A percentile compares a stretch with the other conserved stretches of the same genome.
Evolutionary conservation across 2,329 filamentous ascomycete species (phyloP).

Genomic region (Scedosporium minutisporum): DNA sequence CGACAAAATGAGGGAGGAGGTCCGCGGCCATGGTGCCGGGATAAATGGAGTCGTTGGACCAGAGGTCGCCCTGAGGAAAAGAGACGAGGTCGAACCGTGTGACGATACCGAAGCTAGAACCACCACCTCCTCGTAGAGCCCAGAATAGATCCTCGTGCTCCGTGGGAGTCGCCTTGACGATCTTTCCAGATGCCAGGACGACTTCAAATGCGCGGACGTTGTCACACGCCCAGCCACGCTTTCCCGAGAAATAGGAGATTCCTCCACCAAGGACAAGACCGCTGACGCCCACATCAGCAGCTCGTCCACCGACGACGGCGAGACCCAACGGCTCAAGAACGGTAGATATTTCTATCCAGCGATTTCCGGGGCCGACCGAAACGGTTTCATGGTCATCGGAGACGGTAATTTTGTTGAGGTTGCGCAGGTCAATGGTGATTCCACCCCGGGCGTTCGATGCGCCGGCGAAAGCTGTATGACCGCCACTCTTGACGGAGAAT

Average conservation of each 20-base stretch:
- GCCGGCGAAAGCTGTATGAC: constrained; percentile 36
- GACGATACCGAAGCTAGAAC: constrained; percentile 48
- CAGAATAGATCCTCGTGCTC: constrained; percentile 45
- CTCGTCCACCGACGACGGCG: constrained; percentile 33
- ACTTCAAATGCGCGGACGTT: constrained; percentile 32
- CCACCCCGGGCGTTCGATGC: constrained; percentile 18
- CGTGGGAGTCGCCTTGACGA: constrained; percentile 30
- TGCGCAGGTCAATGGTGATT: constrained; percentile 18
- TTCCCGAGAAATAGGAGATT: constrained; percentile 15
- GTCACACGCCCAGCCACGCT: constrained; percentile 33
- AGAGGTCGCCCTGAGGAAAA: constrained; percentile 24
- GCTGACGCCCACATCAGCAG: constrained; percentile 20
- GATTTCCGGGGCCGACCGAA: constrained; percentile 32
- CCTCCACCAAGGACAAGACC: constrained; percentile 18
- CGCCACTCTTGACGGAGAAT: constrained; percentile 43
- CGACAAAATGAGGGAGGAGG: constrained; percentile 10
- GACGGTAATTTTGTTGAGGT: constrained; percentile 12
- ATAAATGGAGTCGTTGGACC: constrained; percentile 17
- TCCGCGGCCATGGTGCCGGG: background rate
- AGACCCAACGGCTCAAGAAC: constrained; percentile 21
- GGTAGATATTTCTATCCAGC: constrained; percentile 26
- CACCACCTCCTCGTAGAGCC: constrained; percentile 45
- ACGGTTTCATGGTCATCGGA: constrained; percentile 21
- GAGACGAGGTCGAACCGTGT: constrained; percentile 34
- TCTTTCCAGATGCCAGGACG: constrained; percentile 32